Evolutionary conservation across 2,329 filamentous ascomycete species (phyloP).

Genomic region (Colletotrichum sp.): DNA sequence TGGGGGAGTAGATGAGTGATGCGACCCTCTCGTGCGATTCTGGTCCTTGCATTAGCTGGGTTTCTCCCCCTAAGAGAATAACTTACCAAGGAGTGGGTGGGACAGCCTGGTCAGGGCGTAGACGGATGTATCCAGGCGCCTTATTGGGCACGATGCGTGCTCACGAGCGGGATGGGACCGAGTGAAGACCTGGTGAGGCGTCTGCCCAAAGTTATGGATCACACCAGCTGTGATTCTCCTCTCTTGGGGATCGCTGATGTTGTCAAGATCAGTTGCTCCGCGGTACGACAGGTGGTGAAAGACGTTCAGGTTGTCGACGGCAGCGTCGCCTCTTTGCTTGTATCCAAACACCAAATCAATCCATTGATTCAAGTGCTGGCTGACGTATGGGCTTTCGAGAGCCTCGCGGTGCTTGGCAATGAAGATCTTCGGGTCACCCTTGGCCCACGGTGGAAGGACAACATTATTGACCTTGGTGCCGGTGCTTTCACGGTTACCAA

Average conservation of each 20-base stretch:
- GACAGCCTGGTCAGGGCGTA: constrained; percentile 80
- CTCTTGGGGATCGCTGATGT: constrained; percentile 87
- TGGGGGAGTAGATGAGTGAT: constrained; percentile 78
- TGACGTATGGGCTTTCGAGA: constrained; percentile 91
- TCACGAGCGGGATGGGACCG: constrained; percentile 82
- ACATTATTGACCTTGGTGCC: constrained; percentile 85
- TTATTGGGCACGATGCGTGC: constrained; percentile 65
- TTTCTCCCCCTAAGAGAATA: background rate
- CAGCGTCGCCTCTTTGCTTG: constrained; percentile 93
- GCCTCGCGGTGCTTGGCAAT: constrained; percentile 96
- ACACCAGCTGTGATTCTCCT: constrained; percentile 89
- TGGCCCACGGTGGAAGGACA: constrained; percentile 92
- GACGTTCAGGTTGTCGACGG: constrained; percentile 89
- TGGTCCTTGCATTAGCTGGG: constrained; percentile 24
- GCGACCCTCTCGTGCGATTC: constrained; percentile 80
- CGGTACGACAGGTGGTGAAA: constrained; percentile 97
- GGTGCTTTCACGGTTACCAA: constrained; percentile 83
- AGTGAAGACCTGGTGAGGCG: constrained; percentile 91
- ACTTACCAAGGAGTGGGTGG: constrained; percentile 73
- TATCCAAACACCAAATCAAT: constrained; percentile 94
- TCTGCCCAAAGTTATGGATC: constrained; percentile 98
- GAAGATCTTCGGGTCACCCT: constrained; percentile 94
- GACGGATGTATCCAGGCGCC: constrained; percentile 78
- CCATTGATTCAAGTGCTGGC: constrained; percentile 88
- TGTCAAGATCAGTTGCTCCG: constrained; percentile 90